These are phyloP conservation scores for Tetraselmis chui DNA, from an alignment of 139 green algal species.

Conservation along the genomic window DNA sequence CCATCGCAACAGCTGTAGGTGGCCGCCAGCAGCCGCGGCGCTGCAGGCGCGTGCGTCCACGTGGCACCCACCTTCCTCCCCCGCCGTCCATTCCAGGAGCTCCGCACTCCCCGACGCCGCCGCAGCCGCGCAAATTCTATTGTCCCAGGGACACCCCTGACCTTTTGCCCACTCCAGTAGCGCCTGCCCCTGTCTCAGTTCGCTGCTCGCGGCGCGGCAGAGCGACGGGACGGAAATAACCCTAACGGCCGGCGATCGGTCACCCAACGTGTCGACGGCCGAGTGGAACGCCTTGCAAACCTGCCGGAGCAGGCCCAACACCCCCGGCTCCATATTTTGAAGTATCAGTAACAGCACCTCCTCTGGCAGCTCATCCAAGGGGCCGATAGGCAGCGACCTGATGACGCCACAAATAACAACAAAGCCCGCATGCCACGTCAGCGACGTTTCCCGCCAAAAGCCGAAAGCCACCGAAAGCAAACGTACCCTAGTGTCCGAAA, in stretches of 20 bases:
- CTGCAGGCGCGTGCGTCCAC: not conserved
- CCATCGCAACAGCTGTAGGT: slow-evolving; percentile 4
- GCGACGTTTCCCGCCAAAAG: too few species aligned
- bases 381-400: too few species aligned
- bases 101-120: not conserved
- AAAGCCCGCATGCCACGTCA: too few species aligned
- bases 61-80: not conserved
- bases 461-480: too few species aligned
- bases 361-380: not conserved
- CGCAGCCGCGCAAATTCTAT: not conserved
- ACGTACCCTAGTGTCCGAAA: too few species aligned
- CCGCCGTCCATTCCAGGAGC: not conserved
- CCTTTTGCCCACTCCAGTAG: not conserved
- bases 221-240: not conserved
- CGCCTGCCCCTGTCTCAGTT: not conserved
- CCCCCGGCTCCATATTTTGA: not conserved
- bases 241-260: too few species aligned
- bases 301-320: not conserved
- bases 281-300: not conserved
- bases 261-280: not conserved
- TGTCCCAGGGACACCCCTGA: not conserved
- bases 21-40: slow-evolving; percentile 1
- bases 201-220: too few species aligned
- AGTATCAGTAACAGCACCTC: not conserved
- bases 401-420: too few species aligned